These are phyloP conservation scores for Saccharomycopsis lassenensis DNA, from an alignment of 805 yeast species.

Conservation along the genomic window DNA sequence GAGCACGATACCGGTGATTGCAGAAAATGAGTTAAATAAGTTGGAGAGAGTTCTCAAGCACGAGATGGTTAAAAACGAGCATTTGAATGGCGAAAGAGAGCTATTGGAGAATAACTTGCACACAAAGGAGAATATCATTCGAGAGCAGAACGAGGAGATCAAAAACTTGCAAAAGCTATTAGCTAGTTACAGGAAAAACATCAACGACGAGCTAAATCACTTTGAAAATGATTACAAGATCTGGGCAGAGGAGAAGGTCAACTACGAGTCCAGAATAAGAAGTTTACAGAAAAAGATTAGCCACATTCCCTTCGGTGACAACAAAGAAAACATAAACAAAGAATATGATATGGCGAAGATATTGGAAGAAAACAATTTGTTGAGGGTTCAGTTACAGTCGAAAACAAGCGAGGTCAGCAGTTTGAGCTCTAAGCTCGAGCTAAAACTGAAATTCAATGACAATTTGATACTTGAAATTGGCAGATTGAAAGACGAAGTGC, in stretches of 20 bases:
- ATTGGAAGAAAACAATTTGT: slow-evolving; percentile 4
- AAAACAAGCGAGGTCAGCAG: neutral
- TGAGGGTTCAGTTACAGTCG: slow-evolving; percentile 6
- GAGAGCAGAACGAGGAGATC: slow-evolving; percentile 9
- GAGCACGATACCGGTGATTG: no score
- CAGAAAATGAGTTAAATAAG: slow-evolving; percentile 25
- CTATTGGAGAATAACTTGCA: slow-evolving; percentile 8
- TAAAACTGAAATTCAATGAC: slow-evolving; percentile 6
- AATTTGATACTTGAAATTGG: slow-evolving; percentile 4
- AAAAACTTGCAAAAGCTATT: slow-evolving; percentile 5
- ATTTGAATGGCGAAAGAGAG: slow-evolving; percentile 11
- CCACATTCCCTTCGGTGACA: neutral
- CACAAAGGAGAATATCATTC: slow-evolving; percentile 13
- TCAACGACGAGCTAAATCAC: slow-evolving; percentile 6
- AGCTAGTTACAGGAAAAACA: slow-evolving; percentile 9
- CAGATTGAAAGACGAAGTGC: slow-evolving; percentile 3
- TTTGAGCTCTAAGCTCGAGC: neutral
- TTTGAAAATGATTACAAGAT: slow-evolving; percentile 12
- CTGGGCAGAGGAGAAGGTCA: slow-evolving; percentile 17
- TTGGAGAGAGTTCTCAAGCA: slow-evolving; percentile 5
- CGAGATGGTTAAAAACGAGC: slow-evolving; percentile 7
- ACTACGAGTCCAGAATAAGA: slow-evolving; percentile 12
- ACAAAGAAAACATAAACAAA: neutral
- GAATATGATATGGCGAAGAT: neutral
- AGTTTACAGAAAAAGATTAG: neutral